These are phyloP conservation scores for Sphagnurus paluster DNA, from an alignment of 1,284 basidiomycete species.

Conservation along the genomic window DNA sequence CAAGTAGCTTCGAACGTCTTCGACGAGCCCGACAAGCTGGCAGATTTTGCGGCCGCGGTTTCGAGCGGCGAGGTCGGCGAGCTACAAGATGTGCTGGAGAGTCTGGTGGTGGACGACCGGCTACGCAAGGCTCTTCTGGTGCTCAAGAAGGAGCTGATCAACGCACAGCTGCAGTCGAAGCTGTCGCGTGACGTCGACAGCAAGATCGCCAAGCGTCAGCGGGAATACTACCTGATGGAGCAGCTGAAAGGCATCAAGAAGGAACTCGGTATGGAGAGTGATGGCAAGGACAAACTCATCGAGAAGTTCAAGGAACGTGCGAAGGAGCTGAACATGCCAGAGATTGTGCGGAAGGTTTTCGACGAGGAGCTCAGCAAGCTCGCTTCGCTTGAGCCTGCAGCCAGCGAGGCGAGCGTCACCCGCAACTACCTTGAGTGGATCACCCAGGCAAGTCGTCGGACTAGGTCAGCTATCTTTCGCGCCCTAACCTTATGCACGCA, in stretches of 20 bases:
- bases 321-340: constrained; percentile 88
- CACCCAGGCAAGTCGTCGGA: constrained; percentile 71
- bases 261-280: constrained; percentile 95
- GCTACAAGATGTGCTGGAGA: constrained; percentile 93
- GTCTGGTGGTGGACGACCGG: constrained; percentile 84
- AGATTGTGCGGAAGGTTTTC: constrained; percentile 90
- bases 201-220: constrained; percentile 96
- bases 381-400: constrained; percentile 87
- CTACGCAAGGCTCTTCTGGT: constrained; percentile 90
- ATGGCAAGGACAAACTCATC: constrained; percentile 97
- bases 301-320: constrained; percentile 96
- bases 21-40: constrained; percentile 97
- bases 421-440: constrained; percentile 96
- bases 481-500: too few species aligned
- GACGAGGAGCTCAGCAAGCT: constrained; percentile 97
- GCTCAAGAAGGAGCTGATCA: constrained; percentile 98
- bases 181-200: constrained; percentile 93
- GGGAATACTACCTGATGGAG: constrained; percentile 98
- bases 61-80: constrained; percentile 90
- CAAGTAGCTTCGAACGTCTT: constrained; percentile 97
- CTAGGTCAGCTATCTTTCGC: too few species aligned
- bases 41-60: constrained; percentile 97
- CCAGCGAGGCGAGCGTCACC: constrained; percentile 95
- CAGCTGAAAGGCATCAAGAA: constrained; percentile 99
- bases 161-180: constrained; percentile 94